These are phyloP conservation scores for Microascus cirrosus DNA, from an alignment of 2,329 filamentous ascomycete genomes.

Conservation along the genomic window DNA sequence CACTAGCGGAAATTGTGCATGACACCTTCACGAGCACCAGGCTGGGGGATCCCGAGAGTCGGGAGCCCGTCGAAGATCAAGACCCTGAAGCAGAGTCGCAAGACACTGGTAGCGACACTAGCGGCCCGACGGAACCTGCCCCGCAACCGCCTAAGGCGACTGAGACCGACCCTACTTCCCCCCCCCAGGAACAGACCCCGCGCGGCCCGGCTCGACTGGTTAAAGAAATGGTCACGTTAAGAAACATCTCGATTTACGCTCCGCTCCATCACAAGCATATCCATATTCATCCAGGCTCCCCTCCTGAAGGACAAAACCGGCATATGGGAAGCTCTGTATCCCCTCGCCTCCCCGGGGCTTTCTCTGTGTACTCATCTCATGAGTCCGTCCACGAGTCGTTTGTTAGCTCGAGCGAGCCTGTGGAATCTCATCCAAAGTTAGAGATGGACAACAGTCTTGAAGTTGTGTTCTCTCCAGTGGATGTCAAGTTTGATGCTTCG, in stretches of 20 bases:
- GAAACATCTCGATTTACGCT: slow-evolving; percentile 41
- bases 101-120: neutral
- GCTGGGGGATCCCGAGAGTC: neutral
- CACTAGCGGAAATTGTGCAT: neutral
- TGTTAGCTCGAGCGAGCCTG: neutral
- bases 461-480: slow-evolving; percentile 38
- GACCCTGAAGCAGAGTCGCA: neutral
- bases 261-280: slow-evolving; percentile 37
- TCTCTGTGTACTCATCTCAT: slow-evolving; percentile 36
- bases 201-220: slow-evolving; percentile 41
- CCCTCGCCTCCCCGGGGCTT: slow-evolving; percentile 37
- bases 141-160: neutral
- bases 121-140: neutral
- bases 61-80: neutral
- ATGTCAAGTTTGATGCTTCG: slow-evolving; percentile 43
- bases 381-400: slow-evolving; percentile 1
- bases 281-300: slow-evolving; percentile 18
- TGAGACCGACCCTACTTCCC: neutral
- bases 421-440: neutral
- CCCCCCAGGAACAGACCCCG: slow-evolving; percentile 15
- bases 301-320: slow-evolving; percentile 8
- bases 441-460: slow-evolving; percentile 28
- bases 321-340: neutral
- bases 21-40: neutral
- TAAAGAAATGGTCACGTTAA: slow-evolving; percentile 41